Conservation (phyloP, 164 flowering plant species). For the Amborella trichopoda region DNA sequence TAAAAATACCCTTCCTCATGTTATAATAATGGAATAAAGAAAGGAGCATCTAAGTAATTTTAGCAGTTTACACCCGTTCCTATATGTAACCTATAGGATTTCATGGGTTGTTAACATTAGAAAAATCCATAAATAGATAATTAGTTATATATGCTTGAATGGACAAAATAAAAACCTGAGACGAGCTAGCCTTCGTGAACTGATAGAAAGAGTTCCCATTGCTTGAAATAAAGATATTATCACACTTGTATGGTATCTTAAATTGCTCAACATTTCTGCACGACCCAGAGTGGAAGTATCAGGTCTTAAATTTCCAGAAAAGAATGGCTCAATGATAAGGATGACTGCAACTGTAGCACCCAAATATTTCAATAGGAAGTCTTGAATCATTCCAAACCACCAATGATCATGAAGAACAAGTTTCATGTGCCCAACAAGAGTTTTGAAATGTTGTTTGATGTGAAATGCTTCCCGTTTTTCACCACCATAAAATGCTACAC, state of each 20-base stretch:
- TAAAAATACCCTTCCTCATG: too few relatives aligned
- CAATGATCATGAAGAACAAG: conserved; percentile 90
- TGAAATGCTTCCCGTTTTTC: conserved; percentile 84
- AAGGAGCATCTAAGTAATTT: too few relatives aligned
- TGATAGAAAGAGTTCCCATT: conserved; percentile 86
- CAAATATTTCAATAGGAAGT: conserved; percentile 89
- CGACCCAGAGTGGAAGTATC: conserved; percentile 88
- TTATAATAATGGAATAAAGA: too few relatives aligned
- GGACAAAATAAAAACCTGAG: conserved; percentile 48
- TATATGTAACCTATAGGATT: too few relatives aligned
- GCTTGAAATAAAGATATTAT: conserved; percentile 92
- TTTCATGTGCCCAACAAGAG: conserved; percentile 60
- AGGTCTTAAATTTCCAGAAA: conserved; percentile 78
- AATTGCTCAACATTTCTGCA: conserved; percentile 97
- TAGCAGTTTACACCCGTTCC: too few relatives aligned
- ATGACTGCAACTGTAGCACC: conserved; percentile 98
- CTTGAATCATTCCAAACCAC: conserved; percentile 99
- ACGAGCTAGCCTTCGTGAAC: conserved; percentile 84
- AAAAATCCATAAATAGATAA: too few relatives aligned
- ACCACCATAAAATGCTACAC: conserved; percentile 97
- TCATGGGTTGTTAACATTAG: too few relatives aligned
- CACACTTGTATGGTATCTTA: conserved; percentile 98
- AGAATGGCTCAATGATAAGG: conserved; percentile 95
- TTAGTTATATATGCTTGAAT: too few relatives aligned
- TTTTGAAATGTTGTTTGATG: conserved; percentile 72